These are phyloP conservation scores for Podaxis pistillaris DNA, from an alignment of 768 basidiomycete genomes.

Conservation along the genomic window DNA sequence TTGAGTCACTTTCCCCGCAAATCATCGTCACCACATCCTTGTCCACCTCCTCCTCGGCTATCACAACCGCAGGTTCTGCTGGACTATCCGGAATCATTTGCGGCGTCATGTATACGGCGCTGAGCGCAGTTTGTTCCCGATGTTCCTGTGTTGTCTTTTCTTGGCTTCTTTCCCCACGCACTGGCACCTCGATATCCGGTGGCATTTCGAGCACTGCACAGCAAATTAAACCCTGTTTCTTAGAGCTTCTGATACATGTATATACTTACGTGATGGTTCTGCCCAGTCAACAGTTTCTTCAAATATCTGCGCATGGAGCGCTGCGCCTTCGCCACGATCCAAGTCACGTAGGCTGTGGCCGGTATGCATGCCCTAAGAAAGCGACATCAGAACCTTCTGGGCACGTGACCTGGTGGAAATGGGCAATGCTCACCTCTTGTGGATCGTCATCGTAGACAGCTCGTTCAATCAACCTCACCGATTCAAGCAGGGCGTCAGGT, in stretches of 20 bases:
- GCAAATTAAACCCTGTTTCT: conserved; percentile 18
- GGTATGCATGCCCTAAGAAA: conserved; percentile 68
- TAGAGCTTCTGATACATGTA: conserved; percentile 15
- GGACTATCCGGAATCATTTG: conserved; percentile 79
- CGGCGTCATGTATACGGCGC: conserved; percentile 68
- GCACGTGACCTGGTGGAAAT: conserved; percentile 28
- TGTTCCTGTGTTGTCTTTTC: conserved; percentile 73
- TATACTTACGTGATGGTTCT: conserved; percentile 74
- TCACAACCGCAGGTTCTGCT: conserved; percentile 58
- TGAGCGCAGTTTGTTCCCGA: conserved; percentile 75
- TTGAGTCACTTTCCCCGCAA: conserved; percentile 55
- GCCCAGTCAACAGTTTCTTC: conserved; percentile 87
- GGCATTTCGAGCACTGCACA: conserved; percentile 63
- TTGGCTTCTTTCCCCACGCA: conserved; percentile 64
- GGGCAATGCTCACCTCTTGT: conserved; percentile 70
- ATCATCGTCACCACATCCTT: conserved; percentile 63
- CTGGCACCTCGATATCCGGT: conserved; percentile 46
- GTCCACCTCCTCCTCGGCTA: conserved; percentile 72
- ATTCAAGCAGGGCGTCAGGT: conserved; percentile 69
- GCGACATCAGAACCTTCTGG: conserved; percentile 28
- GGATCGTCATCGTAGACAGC: conserved; percentile 90
- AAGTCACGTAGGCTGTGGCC: conserved; percentile 77
- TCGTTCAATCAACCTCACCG: conserved; percentile 77
- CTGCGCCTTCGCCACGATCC: conserved; percentile 85
- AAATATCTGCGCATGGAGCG: conserved; percentile 77